Conservation (phyloP, 257 asterid species). For the Capsicum rhomboideum region DNA sequence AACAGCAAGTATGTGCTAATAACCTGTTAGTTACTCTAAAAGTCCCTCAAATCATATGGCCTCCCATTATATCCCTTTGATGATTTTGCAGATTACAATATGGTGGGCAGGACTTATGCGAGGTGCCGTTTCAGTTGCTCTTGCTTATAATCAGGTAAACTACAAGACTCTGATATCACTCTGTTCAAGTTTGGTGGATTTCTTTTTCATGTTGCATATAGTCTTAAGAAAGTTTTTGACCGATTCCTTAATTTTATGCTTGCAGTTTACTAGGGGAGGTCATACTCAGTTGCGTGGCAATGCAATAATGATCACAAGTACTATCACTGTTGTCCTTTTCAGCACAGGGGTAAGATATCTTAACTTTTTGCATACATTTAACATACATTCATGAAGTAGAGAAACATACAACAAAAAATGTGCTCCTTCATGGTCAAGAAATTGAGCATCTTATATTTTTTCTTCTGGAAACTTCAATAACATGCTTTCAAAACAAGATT, state of each 20-base stretch:
- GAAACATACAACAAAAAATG: background rate
- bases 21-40: background rate
- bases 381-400: background rate
- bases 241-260: background rate
- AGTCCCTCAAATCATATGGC: background rate
- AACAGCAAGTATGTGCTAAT: slow-evolving; percentile 61
- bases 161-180: background rate
- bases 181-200: background rate
- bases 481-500: background rate
- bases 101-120: slow-evolving; percentile 99
- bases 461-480: background rate
- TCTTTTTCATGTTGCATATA: background rate
- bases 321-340: slow-evolving; percentile 91
- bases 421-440: background rate
- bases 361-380: background rate
- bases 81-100: slow-evolving; percentile 50
- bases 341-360: slow-evolving; percentile 79
- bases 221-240: background rate
- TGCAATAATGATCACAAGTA: slow-evolving; percentile 91
- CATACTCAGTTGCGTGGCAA: slow-evolving; percentile 63
- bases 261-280: slow-evolving; percentile 81
- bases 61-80: background rate
- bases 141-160: slow-evolving; percentile 93
- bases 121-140: slow-evolving; percentile 99
- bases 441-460: background rate